Evolutionary conservation across 164 flowering plant genomes (phyloP), one percentile per base, ranked within the genome.

Genomic region (Tetracentron sinense): DNA sequence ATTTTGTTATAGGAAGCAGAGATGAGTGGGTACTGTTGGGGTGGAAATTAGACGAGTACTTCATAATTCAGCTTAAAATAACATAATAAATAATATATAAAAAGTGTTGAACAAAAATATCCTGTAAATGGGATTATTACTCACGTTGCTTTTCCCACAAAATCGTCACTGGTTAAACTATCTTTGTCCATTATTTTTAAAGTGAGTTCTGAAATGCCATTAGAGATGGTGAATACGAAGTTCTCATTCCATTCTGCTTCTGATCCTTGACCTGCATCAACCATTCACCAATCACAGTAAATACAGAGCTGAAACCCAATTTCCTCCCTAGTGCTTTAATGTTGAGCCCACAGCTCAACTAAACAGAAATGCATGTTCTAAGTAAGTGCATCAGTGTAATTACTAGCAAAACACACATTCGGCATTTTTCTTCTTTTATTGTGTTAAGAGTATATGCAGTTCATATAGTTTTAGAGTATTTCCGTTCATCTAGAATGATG

Each of bases 191-290:
- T 62, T 55, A 92, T 69, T 64, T 82, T 92, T 74, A 88, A 20
- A 0, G 17, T 64, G 58, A 92, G 67, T 52, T 88, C 87, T 14
- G 79, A 35, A 22, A 65, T 81, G 19, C 73, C 84, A 3, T 72
- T 84, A 2, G 89, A 68, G 49, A 90, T 21, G 16, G 77, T 77
- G 74, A 92, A 92, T 6, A 84, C 54, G 62, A 90, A 90, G 35
- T 54, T 90, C 82, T 92, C 97, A 56, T 93, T 88, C 98, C 98
- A 93, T 67, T 93, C 87, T 48, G 97, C 94, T 15, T 67, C 74
- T 48, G 81, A 11, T 35, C 98, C 96, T 70, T 73, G n/a, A 54
- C 89, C 97, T 89, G 86, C 67, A 73, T 35, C 42, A 64, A 22
- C 31, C 21, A 35, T 21, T 33, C 54, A 50, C 42, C 35, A 12